These are phyloP conservation scores for Flaveria linearis DNA, from an alignment of 129 eudicot species.

Conservation along the genomic window DNA sequence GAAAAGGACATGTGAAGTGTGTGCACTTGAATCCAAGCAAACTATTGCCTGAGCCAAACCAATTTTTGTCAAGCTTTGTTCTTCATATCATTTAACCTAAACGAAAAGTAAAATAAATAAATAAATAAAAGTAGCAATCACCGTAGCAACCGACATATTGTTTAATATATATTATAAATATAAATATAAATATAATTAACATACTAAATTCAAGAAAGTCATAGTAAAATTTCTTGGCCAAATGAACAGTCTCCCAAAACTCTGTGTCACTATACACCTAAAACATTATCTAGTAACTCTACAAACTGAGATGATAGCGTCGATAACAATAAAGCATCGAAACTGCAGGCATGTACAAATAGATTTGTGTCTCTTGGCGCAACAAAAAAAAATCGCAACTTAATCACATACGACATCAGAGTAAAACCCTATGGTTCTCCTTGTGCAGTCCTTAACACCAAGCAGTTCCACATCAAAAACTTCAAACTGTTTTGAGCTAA, in stretches of 20 bases:
- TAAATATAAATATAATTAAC: background rate
- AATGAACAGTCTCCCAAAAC: slow-evolving; percentile 13
- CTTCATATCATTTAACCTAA: too few relatives aligned
- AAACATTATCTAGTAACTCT: slow-evolving; percentile 19
- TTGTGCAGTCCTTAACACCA: slow-evolving; percentile 69
- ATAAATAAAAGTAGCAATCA: too few relatives aligned
- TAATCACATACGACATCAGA: slow-evolving; percentile 84
- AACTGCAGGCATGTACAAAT: slow-evolving; percentile 25
- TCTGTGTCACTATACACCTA: slow-evolving; percentile 20
- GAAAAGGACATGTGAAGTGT: too few relatives aligned
- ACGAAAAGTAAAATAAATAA: too few relatives aligned
- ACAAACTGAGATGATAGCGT: background rate
- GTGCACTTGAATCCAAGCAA: too few relatives aligned
- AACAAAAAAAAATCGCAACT: slow-evolving; percentile 11
- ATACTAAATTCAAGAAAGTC: slow-evolving; percentile 12
- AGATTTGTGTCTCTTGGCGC: background rate
- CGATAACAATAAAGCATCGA: background rate
- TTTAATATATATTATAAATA: too few relatives aligned
- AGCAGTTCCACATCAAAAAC: slow-evolving; percentile 94
- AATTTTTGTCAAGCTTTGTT: too few relatives aligned
- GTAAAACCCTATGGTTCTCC: slow-evolving; percentile 92
- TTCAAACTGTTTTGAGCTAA: slow-evolving; percentile 95
- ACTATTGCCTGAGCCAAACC: too few relatives aligned
- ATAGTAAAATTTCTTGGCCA: slow-evolving; percentile 1
- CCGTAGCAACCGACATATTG: too few relatives aligned